A percentile compares a stretch with the other conserved stretches of the same genome.
Evolutionary conservation across 306 rosid genomes (phyloP).

Genomic region (Geum urbanum): DNA sequence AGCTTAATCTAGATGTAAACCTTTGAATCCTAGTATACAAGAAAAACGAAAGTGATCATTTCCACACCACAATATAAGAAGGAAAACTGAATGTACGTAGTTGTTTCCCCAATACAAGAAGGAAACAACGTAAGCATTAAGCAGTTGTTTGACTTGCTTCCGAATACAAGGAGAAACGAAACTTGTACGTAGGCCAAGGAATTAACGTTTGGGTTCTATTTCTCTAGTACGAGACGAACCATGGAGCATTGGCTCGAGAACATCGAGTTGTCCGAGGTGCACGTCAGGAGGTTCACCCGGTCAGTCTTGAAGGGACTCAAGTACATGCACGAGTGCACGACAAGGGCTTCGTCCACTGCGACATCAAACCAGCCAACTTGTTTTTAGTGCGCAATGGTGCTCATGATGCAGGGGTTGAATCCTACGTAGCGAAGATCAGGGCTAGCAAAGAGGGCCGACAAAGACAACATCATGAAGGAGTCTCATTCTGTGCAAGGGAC

Average conservation of each 20-base stretch:
- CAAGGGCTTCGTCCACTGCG: constrained; percentile 23
- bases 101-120: too few relatives aligned
- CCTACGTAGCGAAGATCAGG: constrained; percentile 14
- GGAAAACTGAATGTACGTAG: too few relatives aligned
- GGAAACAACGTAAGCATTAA: too few relatives aligned
- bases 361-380: constrained; percentile 15
- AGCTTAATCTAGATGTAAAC: too few relatives aligned
- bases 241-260: neutral
- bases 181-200: too few relatives aligned
- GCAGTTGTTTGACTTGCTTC: too few relatives aligned
- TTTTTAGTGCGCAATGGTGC: constrained; percentile 9
- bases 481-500: constrained; percentile 4
- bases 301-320: constrained; percentile 4
- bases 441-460: constrained; percentile 5
- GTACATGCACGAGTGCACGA: constrained; percentile 8
- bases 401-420: neutral
- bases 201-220: too few relatives aligned
- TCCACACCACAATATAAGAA: too few relatives aligned
- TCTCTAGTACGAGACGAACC: too few relatives aligned
- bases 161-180: too few relatives aligned
- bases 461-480: neutral
- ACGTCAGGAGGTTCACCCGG: neutral
- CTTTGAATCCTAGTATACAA: too few relatives aligned
- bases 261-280: neutral
- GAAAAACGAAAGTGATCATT: too few relatives aligned